Evolutionary conservation across 2,329 filamentous ascomycete genomes (phyloP), one percentile per base, ranked within the genome.

Genomic region (Neophaeococcomyces aloes): DNA sequence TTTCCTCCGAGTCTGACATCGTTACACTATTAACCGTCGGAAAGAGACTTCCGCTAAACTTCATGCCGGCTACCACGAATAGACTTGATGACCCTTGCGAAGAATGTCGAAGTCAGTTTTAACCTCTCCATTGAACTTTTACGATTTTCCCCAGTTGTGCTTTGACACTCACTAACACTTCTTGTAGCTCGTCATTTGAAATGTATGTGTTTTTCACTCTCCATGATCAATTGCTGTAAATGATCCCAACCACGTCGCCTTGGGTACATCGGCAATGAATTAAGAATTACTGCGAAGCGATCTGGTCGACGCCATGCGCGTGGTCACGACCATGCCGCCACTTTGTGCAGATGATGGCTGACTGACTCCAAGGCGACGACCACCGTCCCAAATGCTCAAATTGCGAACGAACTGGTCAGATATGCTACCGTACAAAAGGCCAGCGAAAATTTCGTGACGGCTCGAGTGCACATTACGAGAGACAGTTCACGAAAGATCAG

Each of bases 11-110:
- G n/a, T n/a, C n/a, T n/a, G n/a, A 27, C 23, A 27, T 27, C 23
- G 23, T 27, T 27, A 10, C 23, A 27, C 23, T 27, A 10, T 27
- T 18, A 35, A 10, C 32, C 19, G n/a, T 4, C 30, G 19, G 7
- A 21, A 18, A 14, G 17, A 5, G 17, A 7, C 5, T 33, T 14
- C 13, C 31, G 15, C 14, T 6, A 35, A 11, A 25, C n/a, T 17
- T 38, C 31, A 55, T 55, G 53, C 49, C 49, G 38, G 45, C 38
- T 25, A 41, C 44, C 23, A 43, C 41, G 38, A 49, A 51, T 39
- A 55, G 53, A 30, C 43, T 53, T 34, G 53, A 55, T 19, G 53
- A 53, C 36, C 53, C 53, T 39, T 55, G 53, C 45, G 46, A 53
- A 43, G 53, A 51, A 47, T 55, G 53, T 45, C 48, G 51, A 53